These are phyloP conservation scores for Malus fusca DNA, from an alignment of 306 rosid species.

Conservation along the genomic window DNA sequence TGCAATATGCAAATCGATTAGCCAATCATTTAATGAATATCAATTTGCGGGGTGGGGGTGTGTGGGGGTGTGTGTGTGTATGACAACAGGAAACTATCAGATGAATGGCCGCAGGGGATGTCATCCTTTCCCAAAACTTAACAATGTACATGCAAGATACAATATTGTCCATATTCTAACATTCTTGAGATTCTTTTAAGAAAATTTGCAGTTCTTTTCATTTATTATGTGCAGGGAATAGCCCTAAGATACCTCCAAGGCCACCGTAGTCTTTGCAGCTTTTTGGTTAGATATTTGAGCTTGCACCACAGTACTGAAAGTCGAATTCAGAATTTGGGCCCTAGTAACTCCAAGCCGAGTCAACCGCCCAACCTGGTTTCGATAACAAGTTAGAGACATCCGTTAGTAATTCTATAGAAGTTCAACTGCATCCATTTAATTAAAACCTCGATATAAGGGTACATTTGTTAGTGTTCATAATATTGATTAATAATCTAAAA, in stretches of 20 bases:
- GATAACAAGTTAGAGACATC: neutral
- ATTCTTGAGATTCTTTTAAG: neutral
- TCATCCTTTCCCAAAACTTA: neutral
- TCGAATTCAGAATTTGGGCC: conserved; percentile 9
- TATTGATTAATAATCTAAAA: neutral
- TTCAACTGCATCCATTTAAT: too few relatives aligned
- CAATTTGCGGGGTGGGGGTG: too few relatives aligned
- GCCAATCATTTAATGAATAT: neutral
- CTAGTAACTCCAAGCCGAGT: conserved; percentile 16
- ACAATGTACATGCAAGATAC: neutral
- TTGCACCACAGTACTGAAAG: conserved; percentile 10
- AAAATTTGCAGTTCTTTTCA: neutral
- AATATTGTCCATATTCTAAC: neutral
- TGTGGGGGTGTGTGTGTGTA: neutral
- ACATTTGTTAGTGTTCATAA: too few relatives aligned
- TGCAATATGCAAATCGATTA: neutral
- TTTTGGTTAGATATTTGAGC: conserved; percentile 11
- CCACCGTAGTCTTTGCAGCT: neutral
- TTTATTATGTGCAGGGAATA: neutral
- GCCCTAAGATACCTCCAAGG: conserved; percentile 10
- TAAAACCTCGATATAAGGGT: neutral
- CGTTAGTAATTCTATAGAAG: neutral
- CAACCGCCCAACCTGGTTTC: conserved; percentile 18
- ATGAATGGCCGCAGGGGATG: neutral
- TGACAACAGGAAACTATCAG: neutral